A percentile compares a stretch with the other conserved stretches of the same genome.
These are phyloP conservation scores for Aspergillus sparsus DNA, from an alignment of 495 filamentous ascomycete genomes.

Conservation along the genomic window DNA sequence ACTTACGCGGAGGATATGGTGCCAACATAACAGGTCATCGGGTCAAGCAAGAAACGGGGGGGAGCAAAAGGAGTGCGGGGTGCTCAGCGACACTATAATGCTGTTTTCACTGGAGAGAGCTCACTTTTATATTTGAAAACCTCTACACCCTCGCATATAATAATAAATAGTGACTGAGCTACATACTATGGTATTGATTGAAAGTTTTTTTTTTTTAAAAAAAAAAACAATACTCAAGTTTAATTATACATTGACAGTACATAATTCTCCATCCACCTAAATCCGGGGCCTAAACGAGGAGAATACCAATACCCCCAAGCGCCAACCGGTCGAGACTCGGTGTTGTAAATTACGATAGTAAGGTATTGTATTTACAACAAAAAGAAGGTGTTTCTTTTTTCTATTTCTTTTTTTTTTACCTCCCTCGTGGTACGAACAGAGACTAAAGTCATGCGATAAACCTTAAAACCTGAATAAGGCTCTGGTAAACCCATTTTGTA, in stretches of 20 bases:
- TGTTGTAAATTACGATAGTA: not conserved
- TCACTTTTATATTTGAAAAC: not conserved
- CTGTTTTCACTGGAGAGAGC: conserved; percentile 1
- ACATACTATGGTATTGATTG: not conserved
- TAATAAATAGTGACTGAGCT: not conserved
- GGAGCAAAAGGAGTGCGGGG: conserved; percentile 21
- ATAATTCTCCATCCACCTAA: not conserved
- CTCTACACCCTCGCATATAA: not conserved
- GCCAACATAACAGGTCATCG: conserved; percentile 27
- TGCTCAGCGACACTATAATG: conserved; percentile 13
- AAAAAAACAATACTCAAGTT: no score
- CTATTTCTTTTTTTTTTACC: not conserved
- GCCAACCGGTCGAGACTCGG: not conserved
- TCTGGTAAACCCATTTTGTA: not conserved
- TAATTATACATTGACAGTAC: no score
- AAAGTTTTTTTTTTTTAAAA: no score
- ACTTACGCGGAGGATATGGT: conserved; percentile 24
- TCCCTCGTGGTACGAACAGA: not conserved
- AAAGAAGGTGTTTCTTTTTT: not conserved
- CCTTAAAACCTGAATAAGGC: not conserved
- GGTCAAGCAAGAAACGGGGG: conserved; percentile 9
- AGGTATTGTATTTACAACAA: not conserved
- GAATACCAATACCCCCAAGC: no score
- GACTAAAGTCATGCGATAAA: not conserved
- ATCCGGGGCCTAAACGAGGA: no score